Evolutionary conservation across 2,329 filamentous ascomycete species (phyloP), one percentile per base, ranked within the genome.

Genomic region (Colletotrichum tamarilloi): DNA sequence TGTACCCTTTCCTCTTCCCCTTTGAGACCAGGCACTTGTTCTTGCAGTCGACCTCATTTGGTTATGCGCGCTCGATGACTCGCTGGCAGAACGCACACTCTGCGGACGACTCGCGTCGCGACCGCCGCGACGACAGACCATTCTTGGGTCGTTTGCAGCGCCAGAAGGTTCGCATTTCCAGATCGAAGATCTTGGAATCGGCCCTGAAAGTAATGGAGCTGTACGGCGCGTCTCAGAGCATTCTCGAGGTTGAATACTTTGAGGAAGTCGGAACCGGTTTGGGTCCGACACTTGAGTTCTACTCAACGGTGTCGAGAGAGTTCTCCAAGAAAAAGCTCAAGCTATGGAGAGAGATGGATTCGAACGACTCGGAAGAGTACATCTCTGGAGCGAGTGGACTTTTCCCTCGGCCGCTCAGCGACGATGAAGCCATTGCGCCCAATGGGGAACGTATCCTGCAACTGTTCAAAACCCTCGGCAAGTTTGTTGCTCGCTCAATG

Each of bases 141-240:
- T 98, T 97, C 87, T 86, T 98, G 3, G 97, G 97, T 16, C 91
- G 96, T 55, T 88, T 98, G 1, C 97, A 98, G 81, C 92, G 97
- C 69, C 97, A 99, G 80, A 99, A 99, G 83, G 96, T 99, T n/a
- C 93, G 97, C 57, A 98, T 99, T 74, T 98, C 96, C 5, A 91
- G 97, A 56, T 91, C 91, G n/a, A 95, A 97, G 78, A 98, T 99
- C 58, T 87, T 99, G 8, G 97, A 99, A 81, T 98, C 97, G 16
- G 97, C 97, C 0, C 88, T 98, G 81, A 99, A 99, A 83, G 97
- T 99, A 35, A 98, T 99, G 96, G 96, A 99, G 78, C 89, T 98
- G 3, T 99, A 99, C 78, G 97, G 97, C 0, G 94, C 94, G n/a
- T 97, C 96, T 1, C 94, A 97, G 72, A 98, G 96, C 81, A 94